A percentile compares a stretch with the other conserved stretches of the same genome.
These are phyloP conservation scores for Pyrenophora teres DNA, from an alignment of 2,329 filamentous ascomycete species.

Conservation along the genomic window DNA sequence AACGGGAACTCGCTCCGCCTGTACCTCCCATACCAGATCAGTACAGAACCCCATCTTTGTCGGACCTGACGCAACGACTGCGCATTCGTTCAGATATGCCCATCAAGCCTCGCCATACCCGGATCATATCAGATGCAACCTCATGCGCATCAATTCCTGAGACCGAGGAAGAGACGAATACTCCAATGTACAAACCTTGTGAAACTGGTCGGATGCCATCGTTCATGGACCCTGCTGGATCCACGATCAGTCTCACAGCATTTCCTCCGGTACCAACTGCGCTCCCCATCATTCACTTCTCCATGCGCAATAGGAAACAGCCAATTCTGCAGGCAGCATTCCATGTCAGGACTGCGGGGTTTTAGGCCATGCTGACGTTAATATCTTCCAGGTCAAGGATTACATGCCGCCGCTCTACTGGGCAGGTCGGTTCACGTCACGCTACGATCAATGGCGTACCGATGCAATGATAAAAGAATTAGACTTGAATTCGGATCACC, in stretches of 20 bases:
- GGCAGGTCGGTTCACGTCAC: slow-evolving; percentile 43
- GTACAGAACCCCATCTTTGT: slow-evolving; percentile 25
- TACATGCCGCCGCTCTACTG: slow-evolving; percentile 43
- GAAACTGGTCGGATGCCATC: not conserved
- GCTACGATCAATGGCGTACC: slow-evolving; percentile 43
- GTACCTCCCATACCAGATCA: slow-evolving; percentile 32
- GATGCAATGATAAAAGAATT: slow-evolving; percentile 35
- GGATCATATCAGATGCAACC: slow-evolving; percentile 1
- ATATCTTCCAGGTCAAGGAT: slow-evolving; percentile 35
- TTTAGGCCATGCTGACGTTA: slow-evolving; percentile 27
- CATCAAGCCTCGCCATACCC: not conserved
- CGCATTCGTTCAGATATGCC: not conserved
- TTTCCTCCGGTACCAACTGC: not conserved
- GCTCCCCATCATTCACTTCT: not conserved
- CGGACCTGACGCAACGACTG: slow-evolving; percentile 8
- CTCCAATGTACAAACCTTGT: not conserved
- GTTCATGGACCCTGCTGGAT: not conserved
- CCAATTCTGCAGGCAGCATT: too few relatives aligned
- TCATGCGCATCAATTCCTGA: slow-evolving; percentile 13
- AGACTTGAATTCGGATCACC: slow-evolving; percentile 11
- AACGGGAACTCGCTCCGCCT: slow-evolving; percentile 24
- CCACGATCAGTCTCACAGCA: not conserved
- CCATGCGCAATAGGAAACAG: not conserved
- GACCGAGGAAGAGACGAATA: not conserved
- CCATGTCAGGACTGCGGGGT: too few relatives aligned